Conservation (phyloP, 306 rosid genomes). For the Dryas drummondii region DNA sequence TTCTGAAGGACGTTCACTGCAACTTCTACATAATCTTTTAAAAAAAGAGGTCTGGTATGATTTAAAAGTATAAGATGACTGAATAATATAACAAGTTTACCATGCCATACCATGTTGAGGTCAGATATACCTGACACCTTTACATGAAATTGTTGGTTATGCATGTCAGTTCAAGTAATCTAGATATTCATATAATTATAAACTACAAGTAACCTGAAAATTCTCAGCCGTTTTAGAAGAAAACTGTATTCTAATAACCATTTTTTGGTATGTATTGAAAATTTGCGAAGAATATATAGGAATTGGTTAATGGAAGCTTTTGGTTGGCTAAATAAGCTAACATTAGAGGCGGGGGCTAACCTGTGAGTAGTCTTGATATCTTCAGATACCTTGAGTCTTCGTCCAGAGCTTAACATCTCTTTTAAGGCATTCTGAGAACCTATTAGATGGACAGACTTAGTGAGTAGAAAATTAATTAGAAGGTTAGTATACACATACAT, state of each 20-base stretch:
- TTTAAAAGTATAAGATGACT: neutral
- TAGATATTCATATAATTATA: neutral
- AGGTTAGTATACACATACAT: neutral
- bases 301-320: neutral
- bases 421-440: conserved; percentile 44
- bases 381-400: conserved; percentile 29
- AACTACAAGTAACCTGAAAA: neutral
- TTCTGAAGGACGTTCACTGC: too few species aligned
- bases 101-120: neutral
- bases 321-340: neutral
- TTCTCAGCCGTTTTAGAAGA: neutral
- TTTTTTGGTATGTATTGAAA: neutral
- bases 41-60: too few species aligned
- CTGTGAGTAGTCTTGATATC: conserved; percentile 35
- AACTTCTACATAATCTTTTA: too few species aligned
- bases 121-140: neutral
- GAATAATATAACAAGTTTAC: neutral
- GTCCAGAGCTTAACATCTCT: conserved; percentile 36
- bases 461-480: neutral
- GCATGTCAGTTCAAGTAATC: neutral
- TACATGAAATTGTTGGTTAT: too few species aligned
- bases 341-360: conserved; percentile 30
- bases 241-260: neutral
- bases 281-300: neutral
- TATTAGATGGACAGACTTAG: conserved; percentile 30